A percentile compares a stretch with the other conserved stretches of the same genome.
These are phyloP conservation scores for Epipyxis sp. DNA, from an alignment of 108 stramenopile species.

Conservation along the genomic window DNA sequence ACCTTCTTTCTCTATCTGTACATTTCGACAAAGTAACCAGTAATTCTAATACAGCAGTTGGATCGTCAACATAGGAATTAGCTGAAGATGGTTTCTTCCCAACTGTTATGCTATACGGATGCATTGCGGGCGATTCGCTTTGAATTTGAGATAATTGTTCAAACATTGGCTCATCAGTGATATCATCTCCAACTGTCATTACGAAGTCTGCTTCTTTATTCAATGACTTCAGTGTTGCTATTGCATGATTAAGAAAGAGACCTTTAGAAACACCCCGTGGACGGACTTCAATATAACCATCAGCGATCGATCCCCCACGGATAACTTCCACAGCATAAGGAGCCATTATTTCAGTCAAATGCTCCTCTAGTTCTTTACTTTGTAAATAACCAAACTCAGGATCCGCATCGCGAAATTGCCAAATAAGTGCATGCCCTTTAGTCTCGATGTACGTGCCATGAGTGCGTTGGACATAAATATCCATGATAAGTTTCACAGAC, in stretches of 20 bases:
- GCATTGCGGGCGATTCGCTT: slow-evolving; percentile 38
- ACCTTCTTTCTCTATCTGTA: background rate
- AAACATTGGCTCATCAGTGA: slow-evolving; percentile 64
- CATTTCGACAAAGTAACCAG: slow-evolving; percentile 47
- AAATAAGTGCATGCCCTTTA: slow-evolving; percentile 60
- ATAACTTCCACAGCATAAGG: slow-evolving; percentile 87
- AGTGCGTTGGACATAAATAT: slow-evolving; percentile 60
- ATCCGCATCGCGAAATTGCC: slow-evolving; percentile 69
- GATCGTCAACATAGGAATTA: slow-evolving; percentile 85
- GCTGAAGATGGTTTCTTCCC: slow-evolving; percentile 95
- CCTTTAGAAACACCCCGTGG: slow-evolving; percentile 67
- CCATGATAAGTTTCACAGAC: slow-evolving; percentile 53
- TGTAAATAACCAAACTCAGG: slow-evolving; percentile 67
- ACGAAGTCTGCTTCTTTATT: slow-evolving; percentile 48
- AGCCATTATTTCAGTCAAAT: slow-evolving; percentile 78
- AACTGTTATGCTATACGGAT: slow-evolving; percentile 77
- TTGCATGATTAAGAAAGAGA: slow-evolving; percentile 43
- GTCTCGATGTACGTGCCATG: slow-evolving; percentile 66
- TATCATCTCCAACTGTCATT: slow-evolving; percentile 60
- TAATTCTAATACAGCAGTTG: slow-evolving; percentile 81
- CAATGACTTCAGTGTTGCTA: slow-evolving; percentile 35
- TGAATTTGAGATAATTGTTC: slow-evolving; percentile 73
- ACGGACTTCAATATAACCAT: slow-evolving; percentile 65
- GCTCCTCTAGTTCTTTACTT: slow-evolving; percentile 94
- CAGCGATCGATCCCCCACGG: slow-evolving; percentile 44